phyloP scores from a whole-genome alignment of 805 yeast species.

The Wickerhamiella parazyma region DNA sequence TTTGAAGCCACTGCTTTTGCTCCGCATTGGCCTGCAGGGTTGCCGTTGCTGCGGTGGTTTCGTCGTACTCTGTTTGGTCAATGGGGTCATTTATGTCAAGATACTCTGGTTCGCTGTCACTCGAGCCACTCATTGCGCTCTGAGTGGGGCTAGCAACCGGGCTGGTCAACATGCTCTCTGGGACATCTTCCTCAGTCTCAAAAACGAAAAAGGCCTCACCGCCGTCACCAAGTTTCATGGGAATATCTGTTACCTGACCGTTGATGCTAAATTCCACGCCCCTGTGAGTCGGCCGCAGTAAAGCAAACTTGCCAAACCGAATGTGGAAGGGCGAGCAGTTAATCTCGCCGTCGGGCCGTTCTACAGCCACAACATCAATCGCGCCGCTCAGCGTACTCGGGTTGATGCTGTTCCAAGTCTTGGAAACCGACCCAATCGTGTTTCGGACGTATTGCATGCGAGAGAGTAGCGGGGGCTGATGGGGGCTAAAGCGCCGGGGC shows the following conservation, averaged over 20 bases:
- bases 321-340: constrained; percentile 95
- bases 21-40: constrained; percentile 1
- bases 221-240: constrained; percentile 94
- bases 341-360: constrained; percentile 65
- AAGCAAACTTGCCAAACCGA: constrained; percentile 86
- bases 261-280: constrained; percentile 82
- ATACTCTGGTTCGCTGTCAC: constrained; percentile 20
- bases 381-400: constrained; percentile 97
- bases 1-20: constrained; percentile 1
- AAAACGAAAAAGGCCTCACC: constrained; percentile 98
- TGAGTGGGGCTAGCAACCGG: constrained; percentile 67
- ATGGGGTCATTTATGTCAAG: constrained; percentile 13
- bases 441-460: constrained; percentile 91
- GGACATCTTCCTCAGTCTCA: constrained; percentile 62
- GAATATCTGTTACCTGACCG: constrained; percentile 64
- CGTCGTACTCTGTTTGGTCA: not conserved
- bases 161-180: constrained; percentile 66
- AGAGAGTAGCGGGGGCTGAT: not conserved
- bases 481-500: not conserved
- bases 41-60: not conserved
- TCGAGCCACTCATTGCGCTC: constrained; percentile 25
- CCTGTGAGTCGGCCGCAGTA: constrained; percentile 87
- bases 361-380: constrained; percentile 88
- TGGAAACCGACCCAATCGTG: constrained; percentile 87
- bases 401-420: constrained; percentile 92